Base-by-base conservation (phyloP, 164 flowering plant species). In the Vitis vinifera region DNA sequence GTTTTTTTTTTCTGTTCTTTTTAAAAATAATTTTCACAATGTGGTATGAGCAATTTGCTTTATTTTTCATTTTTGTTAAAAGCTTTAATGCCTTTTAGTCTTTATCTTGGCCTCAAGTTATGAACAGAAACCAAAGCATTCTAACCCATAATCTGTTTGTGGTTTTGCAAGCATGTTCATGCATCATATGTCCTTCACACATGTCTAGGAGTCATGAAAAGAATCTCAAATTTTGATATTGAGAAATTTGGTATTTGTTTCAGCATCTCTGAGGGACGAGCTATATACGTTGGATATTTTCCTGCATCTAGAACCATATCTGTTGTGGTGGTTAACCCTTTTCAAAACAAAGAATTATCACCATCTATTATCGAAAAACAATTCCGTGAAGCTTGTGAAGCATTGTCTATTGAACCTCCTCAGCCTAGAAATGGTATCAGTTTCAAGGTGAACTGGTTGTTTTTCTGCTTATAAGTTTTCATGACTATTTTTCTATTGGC, bases 241-340 rank as follows among this genome's bases (percentile, higher is more conserved):
- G 27, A 63, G 29, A 61, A 50, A 13, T 48, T 10, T 55, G 19
- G 51, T 68, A 5, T 75, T 68, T 63, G 17, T 70, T 82, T 61
- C 83, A 95, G 99, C 80, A 75, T 79, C 23, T 93, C 93, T 37
- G 98, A 89, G 50, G 91, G 88, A 58, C 89, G 99, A 27, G 99
- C 91, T 11, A 81, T 88, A 62, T 96, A 81, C 79, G 81, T 85
- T 68, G 83, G 78, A 19, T 89, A 87, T 81, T 87, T 91, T 71
- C 89, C 97, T 70, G 76, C 87, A 65, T 84, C 89, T 59, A 70
- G 84, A 75, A 71, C 81, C 37, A 73, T 93, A 59, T 59, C 53
- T 58, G 89, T 86, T 55, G 84, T 93, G 76, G 93, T 90, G 69
- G 93, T 93, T 37, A 93, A 90, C 79, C 95, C 97, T 57, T 88